Evolutionary conservation across 176 grass and related monocot genomes (phyloP).

Genomic region (Carex myosuroides): DNA sequence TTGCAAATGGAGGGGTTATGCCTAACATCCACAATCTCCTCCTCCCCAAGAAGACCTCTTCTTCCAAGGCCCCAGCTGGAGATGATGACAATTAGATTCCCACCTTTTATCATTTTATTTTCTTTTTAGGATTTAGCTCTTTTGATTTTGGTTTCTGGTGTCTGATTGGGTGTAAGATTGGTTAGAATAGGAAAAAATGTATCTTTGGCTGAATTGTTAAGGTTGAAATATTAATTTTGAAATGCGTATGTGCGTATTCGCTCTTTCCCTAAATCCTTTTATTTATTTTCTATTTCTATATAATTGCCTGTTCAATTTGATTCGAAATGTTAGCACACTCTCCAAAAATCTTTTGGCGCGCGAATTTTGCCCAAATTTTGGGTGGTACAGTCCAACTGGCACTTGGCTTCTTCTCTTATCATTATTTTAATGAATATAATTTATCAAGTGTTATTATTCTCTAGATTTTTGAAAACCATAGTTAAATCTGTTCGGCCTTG

Average conservation of each 20-base stretch:
- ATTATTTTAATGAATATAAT: no score
- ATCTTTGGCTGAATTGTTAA: not conserved
- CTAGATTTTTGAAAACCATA: no score
- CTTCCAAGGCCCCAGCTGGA: conserved; percentile 24
- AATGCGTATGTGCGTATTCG: not conserved
- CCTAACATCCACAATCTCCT: conserved; percentile 38
- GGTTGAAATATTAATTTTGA: not conserved
- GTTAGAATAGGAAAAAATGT: not conserved
- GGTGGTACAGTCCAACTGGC: no score
- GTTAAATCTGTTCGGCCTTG: no score
- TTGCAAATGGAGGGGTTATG: conserved; percentile 41
- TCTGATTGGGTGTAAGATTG: conserved; percentile 6
- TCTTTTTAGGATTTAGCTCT: not conserved
- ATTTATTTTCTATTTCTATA: no score
- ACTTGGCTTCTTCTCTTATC: no score
- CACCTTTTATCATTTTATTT: not conserved
- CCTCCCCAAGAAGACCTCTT: conserved; percentile 30
- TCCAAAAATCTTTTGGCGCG: no score
- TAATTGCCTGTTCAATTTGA: no score
- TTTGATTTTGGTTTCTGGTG: not conserved
- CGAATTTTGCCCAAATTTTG: no score
- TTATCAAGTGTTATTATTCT: no score
- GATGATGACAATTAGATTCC: conserved; percentile 28
- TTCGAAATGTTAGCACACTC: no score
- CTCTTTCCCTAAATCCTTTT: not conserved